Evolutionary conservation across 208 protist species (phyloP), one percentile per base, ranked within the genome.

Genomic region (Acanthamoeba royreba): DNA sequence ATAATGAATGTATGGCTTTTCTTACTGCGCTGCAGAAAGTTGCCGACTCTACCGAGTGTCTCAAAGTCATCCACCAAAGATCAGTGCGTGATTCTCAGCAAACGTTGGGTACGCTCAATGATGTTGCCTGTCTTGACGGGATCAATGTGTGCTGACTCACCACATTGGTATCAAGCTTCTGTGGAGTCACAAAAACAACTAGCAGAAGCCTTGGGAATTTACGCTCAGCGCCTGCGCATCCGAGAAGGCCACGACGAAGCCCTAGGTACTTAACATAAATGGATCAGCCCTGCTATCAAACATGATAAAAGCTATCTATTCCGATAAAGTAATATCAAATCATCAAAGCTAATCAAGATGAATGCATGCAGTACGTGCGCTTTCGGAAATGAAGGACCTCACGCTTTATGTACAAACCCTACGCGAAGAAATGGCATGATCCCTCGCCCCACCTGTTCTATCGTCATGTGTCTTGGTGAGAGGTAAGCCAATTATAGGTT

Each of bases 141-240:
- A 8, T 38, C 58, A 69, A 7, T 28, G 11, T 45, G 38, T 2
- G n/a, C 8, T n/a, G 61, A 25, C n/a, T 72, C n/a, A 42, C 2
- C 61, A 4, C 40, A 4, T 2, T 28, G 40, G 22, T 47, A 15
- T 81, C 35, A 33, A 81, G 69, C 40, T 1, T 81, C 69, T 7
- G 69, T 81, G 69, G 69, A 81, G 33, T 81, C 69, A 4, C 69
- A 81, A n/a, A 81, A 81, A 22, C 69, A 81, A n/a, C 40, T 81
- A 42, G 69, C 69, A 13, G 69, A 81, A 19, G 33, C 69, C 22
- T n/a, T 81, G 38, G 69, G 69, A 13, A 81, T 81, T 42, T 81
- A 81, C 40, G 13, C 69, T 2, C 69, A 81, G 38, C 69, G 69
- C 9, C 17, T 81, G 69, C 69, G 69, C 13, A 81, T 81, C 13